Conservation (phyloP, 495 filamentous ascomycete genomes). For the Bombardia bombarda region DNA sequence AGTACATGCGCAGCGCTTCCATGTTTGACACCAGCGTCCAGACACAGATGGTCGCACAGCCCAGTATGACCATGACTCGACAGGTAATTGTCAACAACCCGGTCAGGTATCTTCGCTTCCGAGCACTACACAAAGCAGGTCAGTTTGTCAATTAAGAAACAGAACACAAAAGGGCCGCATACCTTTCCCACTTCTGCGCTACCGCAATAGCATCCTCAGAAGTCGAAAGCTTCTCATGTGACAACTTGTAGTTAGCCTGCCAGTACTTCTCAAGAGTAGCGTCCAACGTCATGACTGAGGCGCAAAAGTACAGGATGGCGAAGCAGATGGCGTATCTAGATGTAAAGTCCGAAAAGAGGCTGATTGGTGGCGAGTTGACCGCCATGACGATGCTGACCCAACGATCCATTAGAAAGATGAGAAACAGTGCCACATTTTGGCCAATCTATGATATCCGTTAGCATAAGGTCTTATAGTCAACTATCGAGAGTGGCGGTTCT, state of each 20-base stretch:
- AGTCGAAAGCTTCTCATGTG: slow-evolving; percentile 10
- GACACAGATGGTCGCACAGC: slow-evolving; percentile 11
- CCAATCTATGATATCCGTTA: too few relatives aligned
- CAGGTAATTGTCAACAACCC: slow-evolving; percentile 5
- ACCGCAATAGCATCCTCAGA: slow-evolving; percentile 5
- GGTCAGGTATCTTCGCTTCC: slow-evolving; percentile 4
- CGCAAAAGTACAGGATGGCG: slow-evolving; percentile 22
- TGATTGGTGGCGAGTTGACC: slow-evolving; percentile 2
- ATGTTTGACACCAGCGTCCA: slow-evolving; percentile 13
- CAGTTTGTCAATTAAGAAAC: background rate
- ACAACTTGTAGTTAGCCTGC: slow-evolving; percentile 11
- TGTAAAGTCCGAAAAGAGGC: slow-evolving; percentile 12
- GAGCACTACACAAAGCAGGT: background rate
- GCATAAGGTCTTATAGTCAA: too few relatives aligned
- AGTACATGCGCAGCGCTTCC: slow-evolving; percentile 13
- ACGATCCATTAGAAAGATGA: slow-evolving; percentile 22
- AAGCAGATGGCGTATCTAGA: slow-evolving; percentile 23
- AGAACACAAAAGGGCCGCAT: background rate
- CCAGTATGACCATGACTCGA: slow-evolving; percentile 13
- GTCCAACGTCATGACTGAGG: slow-evolving; percentile 17
- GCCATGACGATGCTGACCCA: slow-evolving; percentile 23
- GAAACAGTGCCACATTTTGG: slow-evolving; percentile 21
- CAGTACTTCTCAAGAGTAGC: slow-evolving; percentile 15
- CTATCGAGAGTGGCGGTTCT: too few relatives aligned
- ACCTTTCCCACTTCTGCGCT: slow-evolving; percentile 11